phyloP scores from a whole-genome alignment of 2,329 filamentous ascomycete species.

The Diaporthe vexans region DNA sequence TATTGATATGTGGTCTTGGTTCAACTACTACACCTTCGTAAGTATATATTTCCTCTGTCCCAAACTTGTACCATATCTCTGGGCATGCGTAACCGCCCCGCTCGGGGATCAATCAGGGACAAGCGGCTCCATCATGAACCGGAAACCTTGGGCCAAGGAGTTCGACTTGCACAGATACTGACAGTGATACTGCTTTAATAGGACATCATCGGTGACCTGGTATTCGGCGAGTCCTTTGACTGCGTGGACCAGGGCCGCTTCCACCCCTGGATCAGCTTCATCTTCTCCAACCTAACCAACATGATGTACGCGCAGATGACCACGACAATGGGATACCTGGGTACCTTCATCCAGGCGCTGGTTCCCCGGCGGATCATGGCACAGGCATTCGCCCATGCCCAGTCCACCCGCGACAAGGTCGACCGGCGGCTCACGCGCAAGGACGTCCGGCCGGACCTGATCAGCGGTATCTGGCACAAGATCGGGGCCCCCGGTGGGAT shows the following conservation, averaged over 20 bases:
- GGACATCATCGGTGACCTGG: slow-evolving; percentile 47
- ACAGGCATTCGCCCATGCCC: slow-evolving; percentile 39
- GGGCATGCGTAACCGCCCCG: no score
- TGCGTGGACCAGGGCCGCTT: slow-evolving; percentile 44
- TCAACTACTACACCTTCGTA: slow-evolving; percentile 46
- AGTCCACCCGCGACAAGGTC: slow-evolving; percentile 41
- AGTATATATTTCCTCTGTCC: background rate
- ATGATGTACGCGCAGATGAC: slow-evolving; percentile 44
- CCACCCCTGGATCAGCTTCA: slow-evolving; percentile 47
- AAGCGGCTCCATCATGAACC: no score
- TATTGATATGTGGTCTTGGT: slow-evolving; percentile 47
- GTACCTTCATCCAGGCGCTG: slow-evolving; percentile 38
- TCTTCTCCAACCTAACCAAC: slow-evolving; percentile 45
- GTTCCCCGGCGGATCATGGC: slow-evolving; percentile 37
- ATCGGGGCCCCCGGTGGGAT: slow-evolving; percentile 35
- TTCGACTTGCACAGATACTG: background rate
- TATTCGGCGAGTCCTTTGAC: slow-evolving; percentile 46
- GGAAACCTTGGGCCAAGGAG: no score
- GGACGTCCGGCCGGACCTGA: slow-evolving; percentile 38
- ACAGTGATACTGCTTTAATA: background rate
- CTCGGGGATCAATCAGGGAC: background rate
- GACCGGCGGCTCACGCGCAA: slow-evolving; percentile 40
- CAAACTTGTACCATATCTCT: background rate
- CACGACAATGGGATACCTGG: slow-evolving; percentile 39
- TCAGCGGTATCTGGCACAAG: slow-evolving; percentile 35